Base-by-base conservation (phyloP, 2,329 filamentous ascomycete genomes). In the Pestalotiopsis sp. region DNA sequence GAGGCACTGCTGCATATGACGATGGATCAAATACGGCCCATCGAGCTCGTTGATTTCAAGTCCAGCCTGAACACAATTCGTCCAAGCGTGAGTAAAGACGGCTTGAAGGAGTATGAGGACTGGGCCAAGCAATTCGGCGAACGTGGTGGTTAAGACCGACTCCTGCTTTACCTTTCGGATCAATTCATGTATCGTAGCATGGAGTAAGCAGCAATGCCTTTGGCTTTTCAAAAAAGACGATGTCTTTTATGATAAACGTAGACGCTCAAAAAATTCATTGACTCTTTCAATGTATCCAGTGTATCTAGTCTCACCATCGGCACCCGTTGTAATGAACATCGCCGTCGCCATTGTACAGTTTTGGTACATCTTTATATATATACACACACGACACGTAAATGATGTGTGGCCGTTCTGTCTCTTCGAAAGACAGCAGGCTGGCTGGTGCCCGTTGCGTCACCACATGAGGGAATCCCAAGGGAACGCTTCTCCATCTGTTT, bases 51-150 rank as follows among this genome's bases (percentile, higher is more conserved):
- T 52, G 96, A 99, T 78, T 99, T 99, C 74, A 84, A 93, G 75
- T 90, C 93, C 14, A 97, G 94, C 81, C 83, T 99, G 70, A 83
- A 85, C 56, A 97, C 91, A 17, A 98, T 99, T 72, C 86, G 95
- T 61, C 95, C 96, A 0, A 97, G 93, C 79, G 95, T 99, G 3
- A 94, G 93, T 77, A 92, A 91, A 77, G 86, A 93, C 66, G 94
- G 96, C 0, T 81, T 99, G 52, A 92, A 93, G 77, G 89, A 94
- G 77, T 98, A 97, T 78, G 96, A 98, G 80, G 92, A 97, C 71
- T 99, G 96, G 96, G 94, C 96, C 2, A 90, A 80, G 77, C 92
- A 97, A 78, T 99, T 96, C 85, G 96, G 96, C 60, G 96, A 99
- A 81, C 85, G 95, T 56, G 95, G 94, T 45, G 94, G 94, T 23